Percentiles rank a stretch among this genome's conserved stretches.
Evolutionary conservation across 2,329 filamentous ascomycete species (phyloP).

Genomic region (Colletotrichum eremochloae): DNA sequence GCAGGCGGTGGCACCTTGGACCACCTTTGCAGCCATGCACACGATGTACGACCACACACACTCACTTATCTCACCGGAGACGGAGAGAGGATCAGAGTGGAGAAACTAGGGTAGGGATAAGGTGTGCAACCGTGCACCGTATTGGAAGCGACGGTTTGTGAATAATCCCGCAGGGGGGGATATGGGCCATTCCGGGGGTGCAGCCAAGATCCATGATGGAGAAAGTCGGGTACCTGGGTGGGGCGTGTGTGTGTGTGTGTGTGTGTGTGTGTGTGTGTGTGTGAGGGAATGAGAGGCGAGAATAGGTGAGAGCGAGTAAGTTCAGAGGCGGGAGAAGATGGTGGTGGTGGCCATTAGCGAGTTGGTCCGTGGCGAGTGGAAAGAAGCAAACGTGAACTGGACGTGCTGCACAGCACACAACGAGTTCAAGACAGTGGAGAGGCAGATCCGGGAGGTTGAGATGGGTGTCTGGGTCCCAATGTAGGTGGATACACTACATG

Average conservation of each 20-base stretch:
- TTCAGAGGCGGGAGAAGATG: background rate
- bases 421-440: conserved; percentile 29
- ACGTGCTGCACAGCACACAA: conserved; percentile 19
- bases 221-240: conserved; percentile 7
- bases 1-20: conserved; percentile 31
- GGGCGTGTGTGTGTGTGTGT: background rate
- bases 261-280: conserved; percentile 2
- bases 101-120: conserved; percentile 31
- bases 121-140: conserved; percentile 41
- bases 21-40: conserved; percentile 28
- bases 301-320: conserved; percentile 18
- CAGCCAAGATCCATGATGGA: conserved; percentile 26
- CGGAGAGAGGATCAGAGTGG: conserved; percentile 17
- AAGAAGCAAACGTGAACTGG: conserved; percentile 36
- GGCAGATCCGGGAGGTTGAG: conserved; percentile 32
- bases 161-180: conserved; percentile 40
- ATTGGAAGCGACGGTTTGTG: conserved; percentile 36
- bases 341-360: conserved; percentile 9
- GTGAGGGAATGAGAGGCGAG: conserved; percentile 1
- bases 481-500: background rate
- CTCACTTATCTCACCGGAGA: conserved; percentile 17
- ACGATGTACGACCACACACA: conserved; percentile 14
- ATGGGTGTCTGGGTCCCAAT: background rate
- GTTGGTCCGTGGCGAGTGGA: conserved; percentile 24
- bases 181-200: conserved; percentile 17